Conservation (phyloP, 1,139 yeast species). For the Geotrichum candidum region DNA sequence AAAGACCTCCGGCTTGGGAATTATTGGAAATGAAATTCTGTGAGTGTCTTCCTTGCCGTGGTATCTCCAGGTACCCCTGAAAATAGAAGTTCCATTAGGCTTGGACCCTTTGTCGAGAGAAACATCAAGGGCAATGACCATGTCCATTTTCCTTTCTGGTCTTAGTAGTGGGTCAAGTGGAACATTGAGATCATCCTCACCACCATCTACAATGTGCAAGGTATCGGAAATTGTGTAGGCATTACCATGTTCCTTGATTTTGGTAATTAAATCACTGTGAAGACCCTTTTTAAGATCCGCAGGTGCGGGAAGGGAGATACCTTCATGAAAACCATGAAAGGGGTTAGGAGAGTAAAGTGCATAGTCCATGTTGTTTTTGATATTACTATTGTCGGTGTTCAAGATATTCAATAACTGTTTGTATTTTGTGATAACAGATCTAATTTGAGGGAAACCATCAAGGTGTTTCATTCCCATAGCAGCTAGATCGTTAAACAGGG, state of each 20-base stretch:
- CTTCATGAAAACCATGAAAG: slow-evolving; percentile 15
- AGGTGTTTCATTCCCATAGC: slow-evolving; percentile 18
- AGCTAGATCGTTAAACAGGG: slow-evolving; percentile 60
- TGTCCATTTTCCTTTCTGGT: slow-evolving; percentile 60
- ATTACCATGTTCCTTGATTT: slow-evolving; percentile 33
- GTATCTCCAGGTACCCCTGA: slow-evolving; percentile 22
- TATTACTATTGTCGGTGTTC: slow-evolving; percentile 10
- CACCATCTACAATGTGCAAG: slow-evolving; percentile 73
- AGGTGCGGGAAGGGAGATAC: slow-evolving; percentile 7
- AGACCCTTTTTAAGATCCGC: slow-evolving; percentile 7
- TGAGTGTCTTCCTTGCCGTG: slow-evolving; percentile 42
- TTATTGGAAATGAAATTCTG: slow-evolving; percentile 64
- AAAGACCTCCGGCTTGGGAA: slow-evolving; percentile 58
- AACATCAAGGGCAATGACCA: slow-evolving; percentile 66
- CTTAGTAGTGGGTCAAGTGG: slow-evolving; percentile 74
- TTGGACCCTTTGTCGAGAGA: slow-evolving; percentile 22
- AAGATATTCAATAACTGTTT: slow-evolving; percentile 6
- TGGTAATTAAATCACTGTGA: neutral
- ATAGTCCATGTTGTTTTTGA: slow-evolving; percentile 20
- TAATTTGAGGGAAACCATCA: slow-evolving; percentile 12
- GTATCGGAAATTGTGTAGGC: slow-evolving; percentile 26
- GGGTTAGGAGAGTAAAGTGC: slow-evolving; percentile 23
- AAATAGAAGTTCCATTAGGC: slow-evolving; percentile 25
- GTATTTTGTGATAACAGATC: slow-evolving; percentile 14
- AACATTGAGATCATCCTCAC: slow-evolving; percentile 73